Conservation (phyloP, 2,329 filamentous ascomycete genomes). For the Cladosporium austrohemisphaericum region DNA sequence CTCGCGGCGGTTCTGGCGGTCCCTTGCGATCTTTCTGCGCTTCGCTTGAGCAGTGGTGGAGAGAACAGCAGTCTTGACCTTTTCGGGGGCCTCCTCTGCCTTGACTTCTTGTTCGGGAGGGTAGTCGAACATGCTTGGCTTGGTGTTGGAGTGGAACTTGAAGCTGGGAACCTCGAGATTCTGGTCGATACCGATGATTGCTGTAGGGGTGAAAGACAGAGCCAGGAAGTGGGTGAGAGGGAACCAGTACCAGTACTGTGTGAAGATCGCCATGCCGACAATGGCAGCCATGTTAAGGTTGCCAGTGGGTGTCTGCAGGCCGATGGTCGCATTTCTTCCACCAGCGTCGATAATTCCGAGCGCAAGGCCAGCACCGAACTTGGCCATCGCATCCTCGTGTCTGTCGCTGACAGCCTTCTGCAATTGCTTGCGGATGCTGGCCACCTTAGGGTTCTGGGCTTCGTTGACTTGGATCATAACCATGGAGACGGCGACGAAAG, state of each 20-base stretch:
- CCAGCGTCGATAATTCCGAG: constrained; percentile 97
- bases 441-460: constrained; percentile 95
- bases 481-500: constrained; percentile 91
- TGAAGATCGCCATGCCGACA: constrained; percentile 96
- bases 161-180: constrained; percentile 90
- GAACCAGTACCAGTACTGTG: constrained; percentile 99
- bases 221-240: constrained; percentile 96
- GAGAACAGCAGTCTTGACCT: constrained; percentile 91
- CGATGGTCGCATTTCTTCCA: constrained; percentile 96
- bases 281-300: constrained; percentile 99
- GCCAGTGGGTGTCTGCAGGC: constrained; percentile 93
- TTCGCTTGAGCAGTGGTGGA: constrained; percentile 97
- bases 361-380: constrained; percentile 91
- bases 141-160: constrained; percentile 92
- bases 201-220: constrained; percentile 92
- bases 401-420: constrained; percentile 92
- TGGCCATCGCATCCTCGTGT: constrained; percentile 98
- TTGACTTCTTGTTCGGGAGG: constrained; percentile 96
- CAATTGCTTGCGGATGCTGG: constrained; percentile 83
- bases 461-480: constrained; percentile 99
- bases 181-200: constrained; percentile 90
- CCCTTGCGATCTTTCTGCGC: constrained; percentile 89
- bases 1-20: constrained; percentile 80
- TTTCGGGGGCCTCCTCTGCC: constrained; percentile 84
- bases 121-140: constrained; percentile 95